Evolutionary conservation across 2,329 filamentous ascomycete species (phyloP), one percentile per base, ranked within the genome.

Genomic region (Monilinia fructigena): DNA sequence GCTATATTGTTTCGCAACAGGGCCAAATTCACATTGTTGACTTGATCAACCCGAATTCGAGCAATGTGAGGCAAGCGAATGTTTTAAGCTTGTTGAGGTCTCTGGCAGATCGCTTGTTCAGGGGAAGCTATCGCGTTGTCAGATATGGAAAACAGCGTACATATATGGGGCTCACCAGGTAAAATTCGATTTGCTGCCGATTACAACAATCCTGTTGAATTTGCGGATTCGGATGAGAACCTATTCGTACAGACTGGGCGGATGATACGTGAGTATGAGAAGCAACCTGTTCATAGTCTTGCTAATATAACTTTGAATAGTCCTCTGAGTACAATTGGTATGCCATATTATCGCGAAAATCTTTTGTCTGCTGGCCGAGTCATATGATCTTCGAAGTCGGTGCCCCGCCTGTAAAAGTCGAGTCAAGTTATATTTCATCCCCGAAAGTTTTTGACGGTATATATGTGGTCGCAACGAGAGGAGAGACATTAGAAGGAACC

Each of bases 1-100:
- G 92, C 73, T 93, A 99, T 68, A 92, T 99, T 60, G 89, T 93
- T 38, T 97, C 94, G 3, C 92, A 96, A 74, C 90, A 87, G 54
- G 95, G 96, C 1, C 93, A 97, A 77, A 90, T 99, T 77, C 94
- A 99, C 76, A 90, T 98, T 18, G 92, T 98, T 61, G 95, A 99
- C 77, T 85, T 99, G 6, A 89, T 90, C 82, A 91, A 92, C 66
- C 86, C 88, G 0, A 89, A 90, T 73, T 84, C 87, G 31, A 86
- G 89, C 68, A 89, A 86, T 66, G 81, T 91, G 68, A 84, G 86
- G 58, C 88, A 90, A 77, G 85, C 87, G 62, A 88, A 89, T 72
- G 82, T 89, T 71, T 65, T 74, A 52, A 84, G 83, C 31, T 86
- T 87, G 70, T 81, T 91, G 72, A 83, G 83, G 42, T 84, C 85